Base-by-base conservation (phyloP, 1,139 yeast species). In the Candida tunisiensis region DNA sequence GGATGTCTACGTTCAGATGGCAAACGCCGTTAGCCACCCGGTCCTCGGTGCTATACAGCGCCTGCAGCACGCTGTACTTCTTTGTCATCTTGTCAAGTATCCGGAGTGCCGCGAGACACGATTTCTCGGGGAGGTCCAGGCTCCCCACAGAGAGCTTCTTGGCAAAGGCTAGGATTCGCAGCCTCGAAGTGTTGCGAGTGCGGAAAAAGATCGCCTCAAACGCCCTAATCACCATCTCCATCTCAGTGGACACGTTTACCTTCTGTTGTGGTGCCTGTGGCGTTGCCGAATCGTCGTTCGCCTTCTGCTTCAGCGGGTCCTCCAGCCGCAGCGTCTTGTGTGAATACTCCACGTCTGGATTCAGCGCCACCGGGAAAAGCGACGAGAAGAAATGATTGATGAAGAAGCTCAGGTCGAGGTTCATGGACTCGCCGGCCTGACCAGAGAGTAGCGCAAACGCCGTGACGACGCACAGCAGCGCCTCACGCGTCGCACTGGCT, bases 31-130 rank as follows among this genome's bases (percentile, higher is more conserved):
- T 68, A 10, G 79, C 79, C 23, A 85, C 68, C 39, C 91, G 64
- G 44, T 88, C 98, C 29, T 83, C 94, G 1, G 94, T 79, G 20
- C 80, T 70, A 57, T 75, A 83, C 30, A 85, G 58, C 1, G 91
- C 79, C 29, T 70, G 65, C 26, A 82, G 55, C 29, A 72, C 74
- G 25, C 75, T 73, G 35, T 53, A 54, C 46, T 79, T 65, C 28
- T 69, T 69, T 47, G 69, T 62, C 36, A 88, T 58, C 42, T 80
- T 79, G 19, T 82, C 91, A 26, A 83, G 46, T 36, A 85, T 75
- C 44, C 78, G 77, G 29, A 83, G 55, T 1, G 72, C 51, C 0
- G 94, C 93, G 40, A 80, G 60, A 1, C 82, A 57, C 1, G 95
- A 73, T 51, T 80, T 82, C 48, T 88, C 98, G 2, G 96, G 96